Evolutionary conservation across 768 basidiomycete genomes (phyloP), one percentile per base, ranked within the genome.

Genomic region (Trametes gibbosa): DNA sequence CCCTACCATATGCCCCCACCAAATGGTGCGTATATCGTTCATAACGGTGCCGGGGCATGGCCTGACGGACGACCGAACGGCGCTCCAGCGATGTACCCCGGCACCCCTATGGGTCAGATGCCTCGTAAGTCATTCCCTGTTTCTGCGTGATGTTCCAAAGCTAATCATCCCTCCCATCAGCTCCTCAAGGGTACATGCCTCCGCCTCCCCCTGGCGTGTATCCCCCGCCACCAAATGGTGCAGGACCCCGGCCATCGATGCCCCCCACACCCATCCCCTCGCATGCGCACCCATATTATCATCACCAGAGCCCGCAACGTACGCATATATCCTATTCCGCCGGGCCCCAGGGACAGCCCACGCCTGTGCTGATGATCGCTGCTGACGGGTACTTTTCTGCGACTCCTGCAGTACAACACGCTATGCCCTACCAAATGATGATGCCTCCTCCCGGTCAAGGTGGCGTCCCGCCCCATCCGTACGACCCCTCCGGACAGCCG

Each of bases 351-450:
- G 46, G 49, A 49, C 40, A 53, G 39, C 39, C 34, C 29, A 32
- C 10, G 29, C 29, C 29, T 10, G 29, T 32, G 39, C 39, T 53
- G 56, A 53, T 45, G 52, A 53, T 55, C 10, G 29, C 10, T 32
- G 29, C 29, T 62, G 61, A 62, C 48, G 61, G 56, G 64, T 68
- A 58, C 58, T 37, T 42, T 56, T 23, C 27, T 53, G 63, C 74
- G 57, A 29, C 39, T 56, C 19, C 25, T 52, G 63, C 74, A 94
- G 92, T 93, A 71, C 86, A 86, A 73, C 92, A 92, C 66, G 89
- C 92, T 34, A 84, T 90, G 63, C 87, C 89, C 47, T 94, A 93
- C 71, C 87, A 82, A n/a, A 90, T 91, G 88, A 93, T 93, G 90
- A 91, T 92, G 87, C 88, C 85, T 54, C 89, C 87, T 55, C 87